Percentiles rank a stretch among this genome's conserved stretches.
phyloP scores from a whole-genome alignment of 2,329 filamentous ascomycete species.

The Bipolaris gigantea region DNA sequence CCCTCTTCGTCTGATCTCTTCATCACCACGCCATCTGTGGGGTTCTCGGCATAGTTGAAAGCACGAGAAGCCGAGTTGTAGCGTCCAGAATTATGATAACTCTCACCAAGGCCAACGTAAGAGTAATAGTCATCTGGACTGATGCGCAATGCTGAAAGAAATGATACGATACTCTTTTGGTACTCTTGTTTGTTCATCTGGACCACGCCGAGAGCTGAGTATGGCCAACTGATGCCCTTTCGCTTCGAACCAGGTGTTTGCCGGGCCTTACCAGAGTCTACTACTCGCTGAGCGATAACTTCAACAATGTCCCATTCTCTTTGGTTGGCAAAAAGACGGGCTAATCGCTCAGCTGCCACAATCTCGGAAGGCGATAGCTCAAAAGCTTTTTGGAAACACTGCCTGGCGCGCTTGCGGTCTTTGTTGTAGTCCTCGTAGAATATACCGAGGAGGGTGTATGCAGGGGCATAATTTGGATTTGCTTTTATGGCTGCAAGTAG shows the following conservation, averaged over 20 bases:
- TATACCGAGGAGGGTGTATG: slow-evolving; percentile 86
- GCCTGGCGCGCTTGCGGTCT: slow-evolving; percentile 82
- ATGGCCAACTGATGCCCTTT: slow-evolving; percentile 94
- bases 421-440: slow-evolving; percentile 91
- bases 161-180: slow-evolving; percentile 83
- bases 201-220: slow-evolving; percentile 88
- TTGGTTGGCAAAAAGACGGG: slow-evolving; percentile 81
- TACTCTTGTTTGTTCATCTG: slow-evolving; percentile 95
- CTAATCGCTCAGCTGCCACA: slow-evolving; percentile 82
- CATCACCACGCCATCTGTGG: slow-evolving; percentile 64
- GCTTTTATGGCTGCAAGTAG: slow-evolving; percentile 84
- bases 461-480: slow-evolving; percentile 83
- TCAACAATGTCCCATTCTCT: slow-evolving; percentile 97
- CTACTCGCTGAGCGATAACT: slow-evolving; percentile 83
- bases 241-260: slow-evolving; percentile 90
- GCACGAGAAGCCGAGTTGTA: slow-evolving; percentile 94
- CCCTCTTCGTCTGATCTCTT: slow-evolving; percentile 64
- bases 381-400: slow-evolving; percentile 94
- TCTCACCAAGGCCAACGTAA: slow-evolving; percentile 95
- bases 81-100: slow-evolving; percentile 89
- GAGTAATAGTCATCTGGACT: slow-evolving; percentile 88
- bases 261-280: slow-evolving; percentile 91
- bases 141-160: slow-evolving; percentile 84
- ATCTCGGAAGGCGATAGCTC: slow-evolving; percentile 88
- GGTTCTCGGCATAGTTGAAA: slow-evolving; percentile 78